phyloP scores from a whole-genome alignment of 148 eudicot genomes.

The Camellia lanceoleosa region DNA sequence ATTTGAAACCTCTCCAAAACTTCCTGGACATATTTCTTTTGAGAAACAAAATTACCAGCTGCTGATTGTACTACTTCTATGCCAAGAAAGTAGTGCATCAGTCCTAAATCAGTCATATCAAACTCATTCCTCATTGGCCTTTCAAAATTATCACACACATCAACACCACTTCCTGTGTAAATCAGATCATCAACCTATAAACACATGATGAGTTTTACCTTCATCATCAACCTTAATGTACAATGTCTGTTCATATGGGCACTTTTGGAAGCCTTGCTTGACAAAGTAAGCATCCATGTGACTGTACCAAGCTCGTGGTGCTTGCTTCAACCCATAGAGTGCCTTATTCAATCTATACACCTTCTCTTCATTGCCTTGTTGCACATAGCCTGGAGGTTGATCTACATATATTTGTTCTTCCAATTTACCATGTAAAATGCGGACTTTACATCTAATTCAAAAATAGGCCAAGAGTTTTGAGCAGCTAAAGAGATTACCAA shows the following conservation, averaged over 20 bases:
- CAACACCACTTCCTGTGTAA: background rate
- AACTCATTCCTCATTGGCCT: background rate
- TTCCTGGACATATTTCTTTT: background rate
- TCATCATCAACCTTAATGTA: background rate
- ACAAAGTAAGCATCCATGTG: constrained; percentile 4
- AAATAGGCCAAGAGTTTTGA: background rate
- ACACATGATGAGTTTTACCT: background rate
- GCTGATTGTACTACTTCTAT: background rate
- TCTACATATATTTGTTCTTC: constrained; percentile 19
- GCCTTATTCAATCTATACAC: constrained; percentile 11
- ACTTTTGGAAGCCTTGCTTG: background rate
- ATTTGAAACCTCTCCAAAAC: background rate
- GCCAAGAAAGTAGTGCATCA: constrained; percentile 1
- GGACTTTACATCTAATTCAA: constrained; percentile 19
- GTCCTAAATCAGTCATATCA: background rate
- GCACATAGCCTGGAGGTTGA: constrained; percentile 10
- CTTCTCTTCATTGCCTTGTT: background rate
- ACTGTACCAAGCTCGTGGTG: constrained; percentile 22
- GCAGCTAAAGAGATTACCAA: constrained; percentile 4
- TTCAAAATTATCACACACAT: background rate
- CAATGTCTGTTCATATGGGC: constrained; percentile 7
- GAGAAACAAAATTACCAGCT: background rate
- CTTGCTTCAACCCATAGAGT: constrained; percentile 16
- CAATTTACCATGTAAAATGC: constrained; percentile 14
- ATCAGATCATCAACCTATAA: background rate